phyloP scores from a whole-genome alignment of 305 asterid species.

The Petunia hybrid region DNA sequence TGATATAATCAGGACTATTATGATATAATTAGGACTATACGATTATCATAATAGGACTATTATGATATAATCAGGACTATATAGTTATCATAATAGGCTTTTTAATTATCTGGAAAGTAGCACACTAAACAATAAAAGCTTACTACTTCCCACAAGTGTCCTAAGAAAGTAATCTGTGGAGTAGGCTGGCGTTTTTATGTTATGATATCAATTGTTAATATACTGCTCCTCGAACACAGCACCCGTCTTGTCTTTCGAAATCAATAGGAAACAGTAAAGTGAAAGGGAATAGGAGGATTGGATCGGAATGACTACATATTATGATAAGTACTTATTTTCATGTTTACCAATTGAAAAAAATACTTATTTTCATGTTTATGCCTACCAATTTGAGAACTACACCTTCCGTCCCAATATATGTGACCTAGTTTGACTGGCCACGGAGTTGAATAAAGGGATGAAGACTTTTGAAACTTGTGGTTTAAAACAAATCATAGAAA shows the following conservation, averaged over 20 bases:
- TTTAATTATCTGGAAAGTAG: no score
- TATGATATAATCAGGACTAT: no score
- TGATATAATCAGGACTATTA: no score
- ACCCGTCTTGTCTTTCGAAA: neutral
- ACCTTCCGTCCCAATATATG: no score
- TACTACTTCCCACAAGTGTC: neutral
- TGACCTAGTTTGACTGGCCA: no score
- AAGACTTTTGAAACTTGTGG: no score
- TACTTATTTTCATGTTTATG: neutral
- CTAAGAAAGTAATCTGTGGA: neutral
- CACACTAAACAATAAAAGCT: neutral
- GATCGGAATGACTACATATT: neutral
- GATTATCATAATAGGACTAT: no score
- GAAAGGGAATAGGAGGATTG: neutral
- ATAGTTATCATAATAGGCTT: no score
- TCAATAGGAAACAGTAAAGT: constrained; percentile 5
- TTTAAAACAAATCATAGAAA: no score
- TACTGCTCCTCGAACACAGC: constrained; percentile 4
- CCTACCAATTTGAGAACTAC: constrained; percentile 6
- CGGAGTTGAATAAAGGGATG: no score
- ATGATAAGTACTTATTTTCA: neutral
- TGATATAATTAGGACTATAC: no score
- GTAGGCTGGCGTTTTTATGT: neutral
- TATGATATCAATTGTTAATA: neutral
- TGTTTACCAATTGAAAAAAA: neutral